phyloP scores from a whole-genome alignment of 805 yeast species.

The Clavispora asparagi region DNA sequence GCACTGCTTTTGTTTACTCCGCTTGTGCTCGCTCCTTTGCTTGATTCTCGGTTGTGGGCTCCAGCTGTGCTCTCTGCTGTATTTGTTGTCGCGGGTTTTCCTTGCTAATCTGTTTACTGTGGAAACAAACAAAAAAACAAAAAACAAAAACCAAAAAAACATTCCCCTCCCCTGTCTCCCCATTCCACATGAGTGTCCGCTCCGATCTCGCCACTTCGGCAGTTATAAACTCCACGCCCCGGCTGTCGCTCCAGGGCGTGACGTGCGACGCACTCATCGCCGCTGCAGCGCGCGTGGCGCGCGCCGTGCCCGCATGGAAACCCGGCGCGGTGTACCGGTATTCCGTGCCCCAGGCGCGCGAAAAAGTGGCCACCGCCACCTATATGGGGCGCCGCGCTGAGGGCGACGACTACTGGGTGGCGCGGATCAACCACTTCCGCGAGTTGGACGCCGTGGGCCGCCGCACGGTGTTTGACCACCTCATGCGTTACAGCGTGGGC shows the following conservation, averaged over 20 bases:
- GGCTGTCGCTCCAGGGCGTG: conserved; percentile 6
- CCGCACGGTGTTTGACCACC: conserved; percentile 6
- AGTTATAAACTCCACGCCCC: conserved; percentile 12
- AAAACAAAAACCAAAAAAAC: no score
- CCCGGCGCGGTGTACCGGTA: conserved; percentile 7
- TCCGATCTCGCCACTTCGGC: not conserved
- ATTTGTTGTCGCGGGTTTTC: no score
- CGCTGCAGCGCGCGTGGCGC: conserved; percentile 7
- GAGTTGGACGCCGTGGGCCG: conserved; percentile 9
- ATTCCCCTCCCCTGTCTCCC: no score
- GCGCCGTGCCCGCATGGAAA: conserved; percentile 10
- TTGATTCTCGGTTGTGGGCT: no score
- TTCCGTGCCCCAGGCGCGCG: conserved; percentile 11
- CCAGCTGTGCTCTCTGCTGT: no score
- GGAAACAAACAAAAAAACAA: no score
- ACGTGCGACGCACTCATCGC: conserved; percentile 8
- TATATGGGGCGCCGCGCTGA: conserved; percentile 3
- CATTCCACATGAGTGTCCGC: no score
- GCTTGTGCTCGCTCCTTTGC: no score
- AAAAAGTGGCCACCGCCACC: conserved; percentile 10
- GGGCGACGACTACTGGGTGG: conserved; percentile 15
- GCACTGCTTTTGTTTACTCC: no score
- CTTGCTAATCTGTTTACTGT: no score
- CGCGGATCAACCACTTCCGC: conserved; percentile 11
- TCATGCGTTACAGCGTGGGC: conserved; percentile 11